Evolutionary conservation across 768 basidiomycete genomes (phyloP).

Genomic region (Termitomyces sp.): DNA sequence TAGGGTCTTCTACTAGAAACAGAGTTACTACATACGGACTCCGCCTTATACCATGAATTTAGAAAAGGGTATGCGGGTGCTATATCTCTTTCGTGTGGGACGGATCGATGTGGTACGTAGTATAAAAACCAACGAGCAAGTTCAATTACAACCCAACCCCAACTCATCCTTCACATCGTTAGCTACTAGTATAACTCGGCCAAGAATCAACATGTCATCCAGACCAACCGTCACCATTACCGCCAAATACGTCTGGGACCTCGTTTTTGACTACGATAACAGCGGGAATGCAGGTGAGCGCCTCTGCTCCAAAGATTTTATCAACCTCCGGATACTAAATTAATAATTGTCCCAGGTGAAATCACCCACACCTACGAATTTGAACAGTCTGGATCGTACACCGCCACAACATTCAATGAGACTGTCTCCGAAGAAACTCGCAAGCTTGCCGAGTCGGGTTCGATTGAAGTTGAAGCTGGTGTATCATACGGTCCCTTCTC

Average conservation of each 20-base stretch:
- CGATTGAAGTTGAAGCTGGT: neutral
- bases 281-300: neutral
- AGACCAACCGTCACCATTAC: neutral
- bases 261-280: constrained; percentile 4
- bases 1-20: too few relatives aligned
- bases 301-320: neutral
- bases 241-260: neutral
- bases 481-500: constrained; percentile 6
- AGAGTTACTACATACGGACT: too few relatives aligned
- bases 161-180: too few relatives aligned
- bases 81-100: too few relatives aligned
- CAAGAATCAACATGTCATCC: neutral
- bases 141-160: too few relatives aligned
- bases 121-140: too few relatives aligned
- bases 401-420: neutral
- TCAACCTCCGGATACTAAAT: neutral
- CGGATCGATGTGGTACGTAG: too few relatives aligned
- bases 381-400: neutral
- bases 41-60: too few relatives aligned
- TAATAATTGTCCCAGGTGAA: neutral
- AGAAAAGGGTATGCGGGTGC: too few relatives aligned
- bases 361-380: neutral
- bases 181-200: too few relatives aligned
- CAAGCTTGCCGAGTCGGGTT: neutral
- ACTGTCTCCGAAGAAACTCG: neutral